Base-by-base conservation (phyloP, 495 filamentous ascomycete genomes). In the Halenospora varia region DNA sequence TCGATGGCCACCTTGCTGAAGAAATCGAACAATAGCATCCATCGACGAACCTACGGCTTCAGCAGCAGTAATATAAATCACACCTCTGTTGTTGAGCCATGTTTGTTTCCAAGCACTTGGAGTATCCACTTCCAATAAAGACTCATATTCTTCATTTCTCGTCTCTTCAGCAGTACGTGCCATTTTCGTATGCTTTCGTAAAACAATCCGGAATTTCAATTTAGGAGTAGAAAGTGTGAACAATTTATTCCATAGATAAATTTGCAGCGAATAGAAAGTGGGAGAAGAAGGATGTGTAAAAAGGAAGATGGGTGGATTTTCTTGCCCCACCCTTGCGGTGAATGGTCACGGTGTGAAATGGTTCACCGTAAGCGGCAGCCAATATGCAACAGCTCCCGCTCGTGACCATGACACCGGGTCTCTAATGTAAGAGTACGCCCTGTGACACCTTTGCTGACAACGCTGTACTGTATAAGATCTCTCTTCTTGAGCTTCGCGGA, bases 1-100 rank as follows among this genome's bases (percentile, higher is more conserved):
- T 1, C 44, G 23, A 49, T 47, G 41, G 4, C 24, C 56, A 17
- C 58, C 55, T 42, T 65, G 62, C 23, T 65, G 62, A 18, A 65
- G 26, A 44, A 55, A 65, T 20, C 62, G 18, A 19, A 48, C 62
- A 0, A 59, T 65, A 3, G 62, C 62, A 61, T 65, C 62, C 46
- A 53, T 65, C 0, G 49, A 52, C 13, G 62, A 55, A 13, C 58
- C 58, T 2, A 51, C 29, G 8, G 23, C 25, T 29, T 61, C 45
- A 10, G 62, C 25, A 1, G 52, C 10, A 35, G 61, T 19, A 23
- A 65, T 59, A 13, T 61, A 13, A 13, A 65, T 22, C 10, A 56
- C 49, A 0, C 62, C 62, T 40, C 53, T 58, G 29, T 65, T 65
- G 35, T 60, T 47, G 1, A 25, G 39, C 61, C 61, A 63, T 46